phyloP scores from a whole-genome alignment of 1,284 basidiomycete species.

The Fomitopsis palustris region DNA sequence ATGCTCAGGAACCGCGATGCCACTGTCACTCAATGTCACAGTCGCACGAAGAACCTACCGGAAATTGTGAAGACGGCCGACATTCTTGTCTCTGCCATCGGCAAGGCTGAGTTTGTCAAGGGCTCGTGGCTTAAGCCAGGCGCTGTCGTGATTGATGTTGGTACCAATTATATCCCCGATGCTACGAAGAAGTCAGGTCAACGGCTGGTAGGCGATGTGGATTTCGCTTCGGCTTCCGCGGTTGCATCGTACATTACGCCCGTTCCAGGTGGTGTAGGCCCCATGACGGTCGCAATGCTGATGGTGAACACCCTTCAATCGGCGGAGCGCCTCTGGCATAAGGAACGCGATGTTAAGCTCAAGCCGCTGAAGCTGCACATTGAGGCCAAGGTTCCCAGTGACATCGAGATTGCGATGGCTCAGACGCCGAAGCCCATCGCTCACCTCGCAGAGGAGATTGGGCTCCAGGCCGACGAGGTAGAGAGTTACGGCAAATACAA shows the following conservation, averaged over 20 bases:
- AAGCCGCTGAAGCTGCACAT: slow-evolving; percentile 80
- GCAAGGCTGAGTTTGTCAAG: slow-evolving; percentile 86
- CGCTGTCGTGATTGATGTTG: slow-evolving; percentile 93
- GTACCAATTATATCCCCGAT: slow-evolving; percentile 96
- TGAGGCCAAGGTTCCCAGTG: slow-evolving; percentile 85
- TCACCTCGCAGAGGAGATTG: slow-evolving; percentile 86
- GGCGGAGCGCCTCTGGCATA: slow-evolving; percentile 79
- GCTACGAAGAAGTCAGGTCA: slow-evolving; percentile 92
- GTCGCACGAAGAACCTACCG: slow-evolving; percentile 80
- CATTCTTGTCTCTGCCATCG: slow-evolving; percentile 92
- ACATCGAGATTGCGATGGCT: slow-evolving; percentile 95
- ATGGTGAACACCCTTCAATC: slow-evolving; percentile 94
- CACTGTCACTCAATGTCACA: slow-evolving; percentile 98
- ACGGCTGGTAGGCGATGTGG: slow-evolving; percentile 95
- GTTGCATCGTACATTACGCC: slow-evolving; percentile 93
- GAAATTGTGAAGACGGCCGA: slow-evolving; percentile 83
- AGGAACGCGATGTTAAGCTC: slow-evolving; percentile 62
- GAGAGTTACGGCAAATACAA: slow-evolving; percentile 97
- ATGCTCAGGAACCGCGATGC: slow-evolving; percentile 90
- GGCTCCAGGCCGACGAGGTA: slow-evolving; percentile 82
- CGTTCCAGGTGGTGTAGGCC: slow-evolving; percentile 97
- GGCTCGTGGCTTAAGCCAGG: slow-evolving; percentile 97
- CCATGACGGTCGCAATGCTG: slow-evolving; percentile 98
- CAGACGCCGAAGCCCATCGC: slow-evolving; percentile 91
- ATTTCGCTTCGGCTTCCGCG: slow-evolving; percentile 74